Conservation (phyloP, 2,329 filamentous ascomycete genomes). For the Nemania sp. region DNA sequence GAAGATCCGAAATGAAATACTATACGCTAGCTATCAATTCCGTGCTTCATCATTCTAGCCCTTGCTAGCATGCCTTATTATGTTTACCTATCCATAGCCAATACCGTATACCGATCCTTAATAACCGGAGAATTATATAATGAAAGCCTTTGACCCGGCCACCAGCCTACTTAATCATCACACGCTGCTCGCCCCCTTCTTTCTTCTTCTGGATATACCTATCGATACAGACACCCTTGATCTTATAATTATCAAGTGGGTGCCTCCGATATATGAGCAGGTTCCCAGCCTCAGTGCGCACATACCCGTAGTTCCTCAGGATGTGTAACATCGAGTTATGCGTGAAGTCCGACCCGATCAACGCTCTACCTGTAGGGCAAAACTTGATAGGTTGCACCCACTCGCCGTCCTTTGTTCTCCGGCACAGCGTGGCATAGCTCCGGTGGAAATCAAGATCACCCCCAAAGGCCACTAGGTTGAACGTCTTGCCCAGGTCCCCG, state of each 20-base stretch:
- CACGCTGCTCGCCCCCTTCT: neutral
- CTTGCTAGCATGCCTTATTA: neutral
- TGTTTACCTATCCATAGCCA: neutral
- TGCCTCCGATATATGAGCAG: conserved; percentile 29
- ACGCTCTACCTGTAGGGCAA: conserved; percentile 38
- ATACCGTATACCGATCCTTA: neutral
- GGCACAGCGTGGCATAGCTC: conserved; percentile 37
- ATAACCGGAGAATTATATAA: neutral
- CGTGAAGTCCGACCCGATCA: conserved; percentile 47
- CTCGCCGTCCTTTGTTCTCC: conserved; percentile 34
- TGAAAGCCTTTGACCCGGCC: neutral
- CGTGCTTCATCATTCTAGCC: neutral
- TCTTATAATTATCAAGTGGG: conserved; percentile 29
- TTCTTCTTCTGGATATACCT: conserved; percentile 19
- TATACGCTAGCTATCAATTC: conserved; percentile 1
- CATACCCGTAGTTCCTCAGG: conserved; percentile 37
- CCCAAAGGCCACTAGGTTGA: conserved; percentile 44
- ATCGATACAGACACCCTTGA: conserved; percentile 36
- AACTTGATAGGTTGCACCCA: conserved; percentile 2
- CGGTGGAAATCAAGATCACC: conserved; percentile 39
- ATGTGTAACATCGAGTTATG: conserved; percentile 32
- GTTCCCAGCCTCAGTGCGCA: conserved; percentile 33
- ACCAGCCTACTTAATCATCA: conserved; percentile 14
- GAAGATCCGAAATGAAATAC: neutral
- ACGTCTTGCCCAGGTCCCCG: conserved; percentile 45